These are phyloP conservation scores for Ceratobasidium sp. DNA, from an alignment of 1,284 basidiomycete genomes.

Conservation along the genomic window DNA sequence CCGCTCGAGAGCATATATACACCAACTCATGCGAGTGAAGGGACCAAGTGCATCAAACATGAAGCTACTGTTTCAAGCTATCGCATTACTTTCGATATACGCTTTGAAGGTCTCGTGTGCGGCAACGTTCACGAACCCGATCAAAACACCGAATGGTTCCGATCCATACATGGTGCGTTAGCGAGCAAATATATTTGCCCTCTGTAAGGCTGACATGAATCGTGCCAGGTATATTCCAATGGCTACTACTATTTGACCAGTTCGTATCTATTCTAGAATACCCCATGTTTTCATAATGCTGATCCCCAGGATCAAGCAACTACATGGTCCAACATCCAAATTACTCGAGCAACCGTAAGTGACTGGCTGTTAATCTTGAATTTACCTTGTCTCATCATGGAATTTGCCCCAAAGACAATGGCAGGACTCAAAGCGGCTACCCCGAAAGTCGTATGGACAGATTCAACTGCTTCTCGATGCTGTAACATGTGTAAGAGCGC, in stretches of 20 bases:
- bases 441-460: constrained; percentile 59
- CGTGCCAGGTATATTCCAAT: constrained; percentile 18
- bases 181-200: neutral
- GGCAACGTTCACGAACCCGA: constrained; percentile 45
- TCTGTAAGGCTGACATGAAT: too few relatives aligned
- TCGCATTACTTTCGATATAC: constrained; percentile 5
- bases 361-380: too few relatives aligned
- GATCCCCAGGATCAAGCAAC: constrained; percentile 54
- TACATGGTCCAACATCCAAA: constrained; percentile 61
- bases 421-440: constrained; percentile 60
- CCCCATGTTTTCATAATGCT: neutral
- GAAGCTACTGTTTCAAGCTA: neutral
- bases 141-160: constrained; percentile 58
- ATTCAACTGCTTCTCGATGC: constrained; percentile 59
- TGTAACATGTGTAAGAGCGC: constrained; percentile 59
- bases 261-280: neutral
- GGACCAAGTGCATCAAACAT: neutral
- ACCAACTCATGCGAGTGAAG: too few relatives aligned
- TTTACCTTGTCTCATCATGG: too few relatives aligned
- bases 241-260: constrained; percentile 31
- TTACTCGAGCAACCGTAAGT: constrained; percentile 56
- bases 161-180: constrained; percentile 58
- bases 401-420: constrained; percentile 52
- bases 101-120: neutral
- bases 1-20: too few relatives aligned